Base-by-base conservation (phyloP, 2,329 filamentous ascomycete species). In the Spiromastix sp. region DNA sequence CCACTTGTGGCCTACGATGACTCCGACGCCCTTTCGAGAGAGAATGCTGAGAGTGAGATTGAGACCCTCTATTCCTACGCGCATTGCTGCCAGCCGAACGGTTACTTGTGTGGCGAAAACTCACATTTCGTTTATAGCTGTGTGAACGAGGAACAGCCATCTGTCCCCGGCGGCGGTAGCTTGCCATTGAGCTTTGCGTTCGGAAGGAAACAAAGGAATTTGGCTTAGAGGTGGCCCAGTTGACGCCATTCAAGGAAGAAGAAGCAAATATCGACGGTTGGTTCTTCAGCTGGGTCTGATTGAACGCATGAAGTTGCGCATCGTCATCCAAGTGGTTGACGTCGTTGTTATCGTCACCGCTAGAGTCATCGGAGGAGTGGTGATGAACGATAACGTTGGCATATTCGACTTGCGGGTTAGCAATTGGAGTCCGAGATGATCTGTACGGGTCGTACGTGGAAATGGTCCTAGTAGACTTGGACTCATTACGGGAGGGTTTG, bases 361-460 rank as follows among this genome's bases (percentile, higher is more conserved):
- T 43, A 4, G 36, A 30, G 9, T 22, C 15, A 28, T 33, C 37
- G 22, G 39, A 34, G 10, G 43, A 37, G 13, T 52, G 60, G 32
- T 77, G 73, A 48, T 85, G 79, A 31, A 91, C 68, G 0, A 75
- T 76, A 34, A 86, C 73, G 47, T 76, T 81, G 19, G 79, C 70
- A 47, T 77, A 77, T 40, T 77, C 72, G 5, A 65, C 68, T 33
- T 75, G 68, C 1, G 65, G 60, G 16, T 64, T 47, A 36, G 57
- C 40, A 34, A 72, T 60, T 15, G 66, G 63, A 37, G 71, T 62
- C 44, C 71, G 69, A 2, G 81, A 85, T 4, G 81, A 76, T 49
- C 83, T 75, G 55, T 82, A 93, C 0, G 86, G 85, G 54, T 94
- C 87, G 48, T 93, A 93, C 56, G 81, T 91, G 43, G 72, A 63